Evolutionary conservation across 225 moss, liverwort and hornwort genomes (phyloP).

Genomic region (Physcomitrium patens): DNA sequence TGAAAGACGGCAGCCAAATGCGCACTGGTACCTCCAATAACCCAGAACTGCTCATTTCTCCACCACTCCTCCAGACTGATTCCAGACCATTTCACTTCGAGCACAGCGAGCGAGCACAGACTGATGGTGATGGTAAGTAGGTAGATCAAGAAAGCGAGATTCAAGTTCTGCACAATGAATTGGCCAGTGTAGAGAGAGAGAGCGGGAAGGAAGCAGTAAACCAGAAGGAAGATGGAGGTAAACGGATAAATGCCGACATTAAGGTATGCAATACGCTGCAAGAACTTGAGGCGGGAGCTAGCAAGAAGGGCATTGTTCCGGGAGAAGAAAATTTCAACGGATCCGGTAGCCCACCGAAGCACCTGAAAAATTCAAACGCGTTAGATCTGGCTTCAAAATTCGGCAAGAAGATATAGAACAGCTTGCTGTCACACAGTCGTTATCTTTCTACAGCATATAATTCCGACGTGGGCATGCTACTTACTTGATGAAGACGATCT

Average conservation of each 20-base stretch:
- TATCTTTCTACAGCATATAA: too few species aligned
- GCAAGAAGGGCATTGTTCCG: constrained; percentile 88
- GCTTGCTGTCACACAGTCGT: too few species aligned
- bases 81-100: constrained; percentile 85
- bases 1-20: constrained; percentile 93
- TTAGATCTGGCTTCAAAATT: background rate
- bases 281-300: constrained; percentile 75
- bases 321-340: constrained; percentile 97
- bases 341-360: constrained; percentile 97
- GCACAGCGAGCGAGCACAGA: constrained; percentile 77
- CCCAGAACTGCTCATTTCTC: constrained; percentile 97
- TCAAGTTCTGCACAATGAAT: constrained; percentile 74
- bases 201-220: constrained; percentile 91
- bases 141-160: constrained; percentile 80
- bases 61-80: constrained; percentile 96
- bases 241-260: constrained; percentile 96
- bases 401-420: too few species aligned
- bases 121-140: constrained; percentile 79
- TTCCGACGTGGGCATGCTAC: too few species aligned
- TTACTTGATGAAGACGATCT: constrained; percentile 88
- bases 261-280: constrained; percentile 89
- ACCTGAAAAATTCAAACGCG: constrained; percentile 41
- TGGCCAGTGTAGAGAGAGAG: constrained; percentile 82
- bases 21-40: constrained; percentile 95
- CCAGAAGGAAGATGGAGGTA: constrained; percentile 88